Conservation (phyloP, 768 basidiomycete species). For the Dentipellis sp. region DNA sequence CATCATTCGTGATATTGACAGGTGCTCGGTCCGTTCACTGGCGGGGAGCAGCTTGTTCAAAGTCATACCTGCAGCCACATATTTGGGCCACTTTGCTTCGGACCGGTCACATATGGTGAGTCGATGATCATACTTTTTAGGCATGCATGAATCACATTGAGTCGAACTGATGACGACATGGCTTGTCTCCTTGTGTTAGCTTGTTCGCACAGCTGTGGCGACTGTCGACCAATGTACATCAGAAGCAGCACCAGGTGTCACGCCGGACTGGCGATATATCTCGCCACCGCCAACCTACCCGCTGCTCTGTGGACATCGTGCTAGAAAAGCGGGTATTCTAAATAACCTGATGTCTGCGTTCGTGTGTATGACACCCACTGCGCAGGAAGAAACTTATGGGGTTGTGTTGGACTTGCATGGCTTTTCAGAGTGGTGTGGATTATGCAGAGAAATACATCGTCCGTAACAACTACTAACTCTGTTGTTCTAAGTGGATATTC, state of each 20-base stretch:
- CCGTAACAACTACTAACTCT: too few species aligned
- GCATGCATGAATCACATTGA: neutral
- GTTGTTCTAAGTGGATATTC: too few species aligned
- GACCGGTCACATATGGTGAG: conserved; percentile 72
- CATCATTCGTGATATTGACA: neutral
- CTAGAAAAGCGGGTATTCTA: conserved; percentile 27
- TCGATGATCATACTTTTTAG: neutral
- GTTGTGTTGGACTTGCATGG: too few species aligned
- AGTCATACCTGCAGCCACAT: conserved; percentile 42
- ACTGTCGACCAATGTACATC: neutral
- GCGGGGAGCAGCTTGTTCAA: conserved; percentile 44
- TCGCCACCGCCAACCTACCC: conserved; percentile 41
- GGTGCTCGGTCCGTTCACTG: neutral
- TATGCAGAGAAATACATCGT: too few species aligned
- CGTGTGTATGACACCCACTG: conserved; percentile 36
- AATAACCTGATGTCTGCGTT: conserved; percentile 55
- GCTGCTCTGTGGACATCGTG: conserved; percentile 35
- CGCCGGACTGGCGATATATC: conserved; percentile 23
- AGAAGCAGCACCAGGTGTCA: neutral
- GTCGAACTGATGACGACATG: neutral
- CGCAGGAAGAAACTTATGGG: too few species aligned
- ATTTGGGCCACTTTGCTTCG: conserved; percentile 56
- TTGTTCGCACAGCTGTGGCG: neutral
- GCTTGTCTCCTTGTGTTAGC: neutral
- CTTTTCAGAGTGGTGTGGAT: too few species aligned